These are phyloP conservation scores for Aspergillus vadensis DNA, from an alignment of 2,329 filamentous ascomycete genomes.

Conservation along the genomic window DNA sequence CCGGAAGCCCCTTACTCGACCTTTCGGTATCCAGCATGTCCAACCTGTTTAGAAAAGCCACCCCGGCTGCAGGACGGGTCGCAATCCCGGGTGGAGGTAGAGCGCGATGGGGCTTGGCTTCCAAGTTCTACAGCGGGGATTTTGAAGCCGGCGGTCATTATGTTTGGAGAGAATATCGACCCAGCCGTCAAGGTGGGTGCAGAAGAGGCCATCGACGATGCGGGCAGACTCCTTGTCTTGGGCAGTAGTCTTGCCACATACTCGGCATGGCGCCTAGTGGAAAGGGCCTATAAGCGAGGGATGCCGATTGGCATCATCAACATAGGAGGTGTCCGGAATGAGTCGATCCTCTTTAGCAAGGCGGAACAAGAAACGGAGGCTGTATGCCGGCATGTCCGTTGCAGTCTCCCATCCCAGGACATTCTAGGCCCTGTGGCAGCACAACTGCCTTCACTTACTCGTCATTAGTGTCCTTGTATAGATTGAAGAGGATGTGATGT, in stretches of 20 bases:
- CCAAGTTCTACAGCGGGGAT: constrained; percentile 70
- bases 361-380: constrained; percentile 20
- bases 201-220: constrained; percentile 76
- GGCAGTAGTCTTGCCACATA: constrained; percentile 93
- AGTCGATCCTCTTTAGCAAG: constrained; percentile 44
- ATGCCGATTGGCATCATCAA: constrained; percentile 90
- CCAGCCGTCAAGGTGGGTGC: constrained; percentile 70
- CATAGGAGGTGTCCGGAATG: constrained; percentile 57
- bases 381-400: constrained; percentile 40
- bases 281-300: constrained; percentile 75
- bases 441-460: constrained; percentile 25
- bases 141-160: constrained; percentile 88
- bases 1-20: constrained; percentile 84
- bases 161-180: constrained; percentile 92
- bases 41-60: constrained; percentile 70
- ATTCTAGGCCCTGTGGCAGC: constrained; percentile 45
- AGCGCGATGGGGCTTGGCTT: constrained; percentile 78
- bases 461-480: neutral
- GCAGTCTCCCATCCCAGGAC: constrained; percentile 45
- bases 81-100: constrained; percentile 64
- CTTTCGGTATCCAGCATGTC: constrained; percentile 89
- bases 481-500: neutral
- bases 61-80: constrained; percentile 59
- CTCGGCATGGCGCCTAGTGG: constrained; percentile 88
- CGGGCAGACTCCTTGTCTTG: constrained; percentile 73